Conservation (phyloP, 768 basidiomycete species). For the Ramaria sp. region DNA sequence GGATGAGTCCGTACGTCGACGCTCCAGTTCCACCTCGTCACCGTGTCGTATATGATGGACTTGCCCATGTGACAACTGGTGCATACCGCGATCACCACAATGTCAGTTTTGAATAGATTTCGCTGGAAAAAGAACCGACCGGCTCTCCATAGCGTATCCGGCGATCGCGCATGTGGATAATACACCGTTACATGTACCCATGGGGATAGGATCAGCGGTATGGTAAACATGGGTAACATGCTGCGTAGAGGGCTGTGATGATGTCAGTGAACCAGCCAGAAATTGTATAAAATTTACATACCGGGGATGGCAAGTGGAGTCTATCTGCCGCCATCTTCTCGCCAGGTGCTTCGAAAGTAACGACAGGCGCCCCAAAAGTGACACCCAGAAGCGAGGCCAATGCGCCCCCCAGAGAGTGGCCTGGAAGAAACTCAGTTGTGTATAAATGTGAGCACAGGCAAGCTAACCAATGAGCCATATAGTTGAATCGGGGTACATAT, state of each 20-base stretch:
- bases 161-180: constrained; percentile 68
- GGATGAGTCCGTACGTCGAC: constrained; percentile 65
- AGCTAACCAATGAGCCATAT: constrained; percentile 76
- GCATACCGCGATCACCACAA: background rate
- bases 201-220: constrained; percentile 89
- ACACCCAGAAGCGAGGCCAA: constrained; percentile 75
- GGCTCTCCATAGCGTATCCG: constrained; percentile 79
- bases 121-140: constrained; percentile 21
- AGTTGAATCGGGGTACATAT: constrained; percentile 79
- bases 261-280: background rate
- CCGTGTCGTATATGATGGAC: constrained; percentile 76
- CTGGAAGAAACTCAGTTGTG: constrained; percentile 12
- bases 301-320: constrained; percentile 81
- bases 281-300: constrained; percentile 30
- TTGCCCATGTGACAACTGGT: constrained; percentile 78
- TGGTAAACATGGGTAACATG: constrained; percentile 86
- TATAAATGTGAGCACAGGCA: background rate
- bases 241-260: constrained; percentile 51
- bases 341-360: constrained; percentile 80
- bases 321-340: constrained; percentile 57
- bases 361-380: constrained; percentile 88
- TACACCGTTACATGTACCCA: constrained; percentile 72
- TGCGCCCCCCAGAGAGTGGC: constrained; percentile 78
- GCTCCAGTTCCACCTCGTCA: constrained; percentile 68
- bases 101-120: background rate